A percentile compares a stretch with the other conserved stretches of the same genome.
These are phyloP conservation scores for Tylopilus sp. DNA, from an alignment of 768 basidiomycete species.

Conservation along the genomic window DNA sequence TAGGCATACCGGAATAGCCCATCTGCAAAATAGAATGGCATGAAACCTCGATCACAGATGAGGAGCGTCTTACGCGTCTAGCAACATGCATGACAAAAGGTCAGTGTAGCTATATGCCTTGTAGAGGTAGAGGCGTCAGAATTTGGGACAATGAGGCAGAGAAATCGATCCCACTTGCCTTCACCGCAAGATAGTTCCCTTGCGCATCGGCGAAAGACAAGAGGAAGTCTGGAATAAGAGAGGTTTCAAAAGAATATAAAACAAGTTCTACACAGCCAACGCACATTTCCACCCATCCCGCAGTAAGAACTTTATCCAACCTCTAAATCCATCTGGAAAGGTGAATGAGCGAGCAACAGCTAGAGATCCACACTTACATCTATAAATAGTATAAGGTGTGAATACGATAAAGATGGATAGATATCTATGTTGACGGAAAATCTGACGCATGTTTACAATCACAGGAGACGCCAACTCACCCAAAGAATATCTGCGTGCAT, in stretches of 20 bases:
- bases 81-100: slow-evolving; percentile 85
- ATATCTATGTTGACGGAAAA: slow-evolving; percentile 47
- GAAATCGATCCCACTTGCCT: slow-evolving; percentile 37
- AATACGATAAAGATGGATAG: slow-evolving; percentile 67
- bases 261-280: slow-evolving; percentile 17
- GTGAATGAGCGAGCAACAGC: background rate
- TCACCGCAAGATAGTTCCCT: slow-evolving; percentile 81
- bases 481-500: slow-evolving; percentile 76
- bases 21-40: slow-evolving; percentile 40
- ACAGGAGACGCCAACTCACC: slow-evolving; percentile 45
- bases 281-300: slow-evolving; percentile 89
- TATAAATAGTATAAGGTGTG: slow-evolving; percentile 87
- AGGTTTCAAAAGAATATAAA: background rate
- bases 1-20: slow-evolving; percentile 86
- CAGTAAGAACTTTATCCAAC: slow-evolving; percentile 69
- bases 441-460: background rate
- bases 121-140: background rate
- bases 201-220: slow-evolving; percentile 81
- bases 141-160: background rate
- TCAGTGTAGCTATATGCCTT: slow-evolving; percentile 83
- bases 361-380: slow-evolving; percentile 49
- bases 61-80: slow-evolving; percentile 67
- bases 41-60: background rate
- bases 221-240: slow-evolving; percentile 57
- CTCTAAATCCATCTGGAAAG: slow-evolving; percentile 65